A percentile compares a stretch with the other conserved stretches of the same genome.
phyloP scores from a whole-genome alignment of 2,329 filamentous ascomycete genomes.

The Penicillium sp. region DNA sequence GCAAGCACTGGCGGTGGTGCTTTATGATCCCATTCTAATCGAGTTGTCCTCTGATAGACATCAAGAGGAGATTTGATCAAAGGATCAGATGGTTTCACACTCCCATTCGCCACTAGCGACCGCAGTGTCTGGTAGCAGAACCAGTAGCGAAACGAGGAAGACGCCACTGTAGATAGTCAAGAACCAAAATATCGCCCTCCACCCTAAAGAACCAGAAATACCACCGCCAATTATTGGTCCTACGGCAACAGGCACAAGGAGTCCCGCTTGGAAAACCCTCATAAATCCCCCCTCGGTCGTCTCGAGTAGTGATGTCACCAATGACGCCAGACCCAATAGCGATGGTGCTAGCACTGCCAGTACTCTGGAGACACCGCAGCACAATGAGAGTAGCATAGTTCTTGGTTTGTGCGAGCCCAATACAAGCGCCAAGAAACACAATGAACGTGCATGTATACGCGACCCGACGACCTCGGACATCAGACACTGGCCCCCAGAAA shows the following conservation, averaged over 20 bases:
- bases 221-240: constrained; percentile 53
- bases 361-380: constrained; percentile 43
- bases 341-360: constrained; percentile 39
- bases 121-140: constrained; percentile 23
- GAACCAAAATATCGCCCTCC: constrained; percentile 56
- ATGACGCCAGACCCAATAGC: constrained; percentile 39
- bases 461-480: constrained; percentile 46
- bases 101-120: no score
- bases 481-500: constrained; percentile 47
- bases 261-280: constrained; percentile 26
- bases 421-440: constrained; percentile 42
- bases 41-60: no score
- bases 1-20: no score
- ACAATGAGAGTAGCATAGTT: constrained; percentile 38
- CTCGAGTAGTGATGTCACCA: constrained; percentile 38
- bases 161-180: constrained; percentile 45
- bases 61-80: no score
- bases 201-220: constrained; percentile 48
- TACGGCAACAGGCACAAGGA: constrained; percentile 43
- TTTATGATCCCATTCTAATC: no score
- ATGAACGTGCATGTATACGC: constrained; percentile 46
- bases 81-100: no score
- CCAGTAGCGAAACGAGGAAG: constrained; percentile 29
- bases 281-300: constrained; percentile 42
- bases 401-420: constrained; percentile 40